These are phyloP conservation scores for Cymbopogon citratus DNA, from an alignment of 176 grass and related monocot species.

Conservation along the genomic window DNA sequence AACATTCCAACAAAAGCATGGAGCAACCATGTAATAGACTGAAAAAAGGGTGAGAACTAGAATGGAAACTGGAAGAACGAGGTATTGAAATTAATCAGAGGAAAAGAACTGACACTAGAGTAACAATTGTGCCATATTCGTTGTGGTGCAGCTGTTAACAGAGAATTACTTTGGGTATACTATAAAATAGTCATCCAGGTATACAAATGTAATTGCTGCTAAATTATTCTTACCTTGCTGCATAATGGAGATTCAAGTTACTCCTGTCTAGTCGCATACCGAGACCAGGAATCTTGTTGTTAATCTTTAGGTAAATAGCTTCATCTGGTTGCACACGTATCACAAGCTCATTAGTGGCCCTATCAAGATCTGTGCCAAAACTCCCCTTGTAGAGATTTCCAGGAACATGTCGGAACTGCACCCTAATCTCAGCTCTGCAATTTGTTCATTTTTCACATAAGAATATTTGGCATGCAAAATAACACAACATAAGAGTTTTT, in stretches of 20 bases:
- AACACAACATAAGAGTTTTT: background rate
- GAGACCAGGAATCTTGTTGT: constrained; percentile 92
- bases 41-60: background rate
- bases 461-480: background rate
- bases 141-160: background rate
- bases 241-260: constrained; percentile 93
- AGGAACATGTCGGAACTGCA: constrained; percentile 92
- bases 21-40: background rate
- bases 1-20: background rate
- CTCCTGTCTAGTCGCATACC: constrained; percentile 89
- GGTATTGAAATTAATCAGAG: background rate
- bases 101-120: background rate
- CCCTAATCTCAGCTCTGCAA: constrained; percentile 82
- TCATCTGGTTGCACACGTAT: constrained; percentile 95
- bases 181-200: background rate
- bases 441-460: constrained; percentile 15
- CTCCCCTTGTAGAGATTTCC: constrained; percentile 85
- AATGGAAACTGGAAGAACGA: background rate
- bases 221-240: constrained; percentile 64
- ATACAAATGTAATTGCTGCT: constrained; percentile 1
- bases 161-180: background rate
- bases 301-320: constrained; percentile 92
- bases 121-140: background rate
- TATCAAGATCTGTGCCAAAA: constrained; percentile 88
- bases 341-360: constrained; percentile 86